Evolutionary conservation across 164 flowering plant genomes (phyloP).

Genomic region (Litsea cubeba): DNA sequence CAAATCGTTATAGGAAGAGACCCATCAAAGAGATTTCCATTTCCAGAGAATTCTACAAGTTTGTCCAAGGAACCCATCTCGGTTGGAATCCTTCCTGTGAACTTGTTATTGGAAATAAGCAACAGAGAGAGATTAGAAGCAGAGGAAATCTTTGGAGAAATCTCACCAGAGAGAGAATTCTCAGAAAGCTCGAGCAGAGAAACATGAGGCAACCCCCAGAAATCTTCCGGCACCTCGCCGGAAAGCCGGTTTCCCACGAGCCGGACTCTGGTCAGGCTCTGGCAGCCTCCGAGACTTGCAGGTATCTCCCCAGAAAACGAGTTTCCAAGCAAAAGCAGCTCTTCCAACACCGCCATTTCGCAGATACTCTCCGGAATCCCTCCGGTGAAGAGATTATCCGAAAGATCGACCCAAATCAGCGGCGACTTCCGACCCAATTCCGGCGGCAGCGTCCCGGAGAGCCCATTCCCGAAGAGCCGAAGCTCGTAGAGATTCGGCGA

Average conservation of each 20-base stretch:
- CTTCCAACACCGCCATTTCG: conserved; percentile 27
- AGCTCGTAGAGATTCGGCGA: conserved; percentile 35
- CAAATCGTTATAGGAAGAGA: conserved; percentile 63
- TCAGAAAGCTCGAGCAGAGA: conserved; percentile 41
- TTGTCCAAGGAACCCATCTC: conserved; percentile 69
- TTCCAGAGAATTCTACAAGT: conserved; percentile 63
- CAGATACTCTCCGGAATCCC: conserved; percentile 51
- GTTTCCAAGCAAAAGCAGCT: conserved; percentile 40
- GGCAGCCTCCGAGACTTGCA: conserved; percentile 43
- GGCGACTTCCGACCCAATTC: conserved; percentile 43
- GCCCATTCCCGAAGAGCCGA: conserved; percentile 37
- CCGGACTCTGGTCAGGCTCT: conserved; percentile 55
- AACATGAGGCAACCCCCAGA: conserved; percentile 67
- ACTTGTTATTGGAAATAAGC: conserved; percentile 70
- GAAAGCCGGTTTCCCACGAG: conserved; percentile 45
- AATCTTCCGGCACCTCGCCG: conserved; percentile 52
- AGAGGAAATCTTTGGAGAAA: conserved; percentile 36
- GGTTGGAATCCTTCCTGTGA: conserved; percentile 71
- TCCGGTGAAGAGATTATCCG: conserved; percentile 61
- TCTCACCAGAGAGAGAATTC: conserved; percentile 21
- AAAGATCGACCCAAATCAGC: conserved; percentile 34
- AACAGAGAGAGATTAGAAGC: conserved; percentile 46
- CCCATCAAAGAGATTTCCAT: conserved; percentile 54
- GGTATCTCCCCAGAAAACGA: conserved; percentile 43
- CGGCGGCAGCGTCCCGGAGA: conserved; percentile 37